phyloP scores from a whole-genome alignment of 2,329 filamentous ascomycete genomes.

The Pyrenochaeta sp. region DNA sequence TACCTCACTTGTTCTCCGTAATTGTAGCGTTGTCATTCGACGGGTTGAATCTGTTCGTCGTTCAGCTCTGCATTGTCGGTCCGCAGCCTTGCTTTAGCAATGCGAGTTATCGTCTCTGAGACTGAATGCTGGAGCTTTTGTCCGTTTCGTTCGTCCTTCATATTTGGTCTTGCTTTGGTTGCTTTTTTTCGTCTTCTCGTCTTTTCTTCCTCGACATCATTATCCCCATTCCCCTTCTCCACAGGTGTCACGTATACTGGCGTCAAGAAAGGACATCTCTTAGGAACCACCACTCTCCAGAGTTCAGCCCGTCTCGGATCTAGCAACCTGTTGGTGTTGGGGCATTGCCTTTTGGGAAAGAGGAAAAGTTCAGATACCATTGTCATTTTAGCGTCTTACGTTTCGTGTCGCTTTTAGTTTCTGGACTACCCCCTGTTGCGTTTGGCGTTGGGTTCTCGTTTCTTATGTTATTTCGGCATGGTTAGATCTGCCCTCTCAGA shows the following conservation, averaged over 20 bases:
- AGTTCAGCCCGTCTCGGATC: not conserved
- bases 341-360: not conserved
- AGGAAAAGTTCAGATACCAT: constrained; percentile 31
- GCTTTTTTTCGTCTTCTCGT: not conserved
- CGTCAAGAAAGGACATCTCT: not conserved
- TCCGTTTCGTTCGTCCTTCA: not conserved
- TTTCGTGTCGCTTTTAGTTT: not conserved
- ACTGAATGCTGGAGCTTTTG: not conserved
- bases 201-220: not conserved
- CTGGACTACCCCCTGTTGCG: constrained; percentile 8
- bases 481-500: not conserved
- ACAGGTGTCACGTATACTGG: not conserved
- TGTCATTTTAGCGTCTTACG: constrained; percentile 13
- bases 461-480: not conserved
- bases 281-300: not conserved
- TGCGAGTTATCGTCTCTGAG: not conserved
- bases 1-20: not conserved
- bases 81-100: not conserved
- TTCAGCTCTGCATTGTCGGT: not conserved
- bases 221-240: not conserved
- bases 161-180: not conserved
- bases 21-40: not conserved
- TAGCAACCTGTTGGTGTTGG: not conserved
- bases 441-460: constrained; percentile 6
- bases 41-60: not conserved